A percentile compares a stretch with the other conserved stretches of the same genome.
Evolutionary conservation across 73 alveolate genomes (phyloP).

Genomic region (Symbiodinium natans): DNA sequence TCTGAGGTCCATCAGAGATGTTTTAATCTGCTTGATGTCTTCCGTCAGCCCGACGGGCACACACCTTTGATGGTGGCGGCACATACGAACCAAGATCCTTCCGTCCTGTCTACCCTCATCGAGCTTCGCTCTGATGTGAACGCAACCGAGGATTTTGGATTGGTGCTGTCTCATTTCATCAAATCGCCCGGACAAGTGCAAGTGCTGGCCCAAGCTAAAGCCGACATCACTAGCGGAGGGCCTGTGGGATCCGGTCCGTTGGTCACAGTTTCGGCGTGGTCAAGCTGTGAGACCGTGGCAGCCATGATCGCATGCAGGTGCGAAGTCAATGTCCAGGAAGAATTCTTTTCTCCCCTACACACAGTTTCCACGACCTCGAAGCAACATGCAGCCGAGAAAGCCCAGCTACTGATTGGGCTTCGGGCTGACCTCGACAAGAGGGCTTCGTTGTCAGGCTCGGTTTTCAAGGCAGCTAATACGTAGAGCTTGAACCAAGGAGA

Average conservation of each 20-base stretch:
- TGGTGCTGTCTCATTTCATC: neutral
- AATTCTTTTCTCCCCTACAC: neutral
- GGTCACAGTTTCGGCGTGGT: neutral
- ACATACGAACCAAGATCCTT: neutral
- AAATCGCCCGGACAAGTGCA: neutral
- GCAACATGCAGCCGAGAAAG: neutral
- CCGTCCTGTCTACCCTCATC: neutral
- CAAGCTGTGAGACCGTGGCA: neutral
- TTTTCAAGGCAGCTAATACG: neutral
- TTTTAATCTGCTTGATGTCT: neutral
- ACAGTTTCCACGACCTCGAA: neutral
- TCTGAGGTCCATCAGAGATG: neutral
- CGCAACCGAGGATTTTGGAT: neutral
- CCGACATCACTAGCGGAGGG: neutral
- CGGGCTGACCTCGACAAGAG: neutral
- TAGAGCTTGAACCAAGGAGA: neutral
- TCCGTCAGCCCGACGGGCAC: neutral
- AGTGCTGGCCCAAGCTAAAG: neutral
- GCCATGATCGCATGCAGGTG: neutral
- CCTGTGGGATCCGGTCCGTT: neutral
- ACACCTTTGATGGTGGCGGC: neutral
- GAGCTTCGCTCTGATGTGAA: neutral
- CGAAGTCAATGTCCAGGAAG: neutral
- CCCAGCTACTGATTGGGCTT: neutral
- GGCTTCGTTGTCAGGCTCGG: neutral